Evolutionary conservation across 139 green algal genomes (phyloP), one percentile per base, ranked within the genome.

Genomic region (Chlorella vulgaris): DNA sequence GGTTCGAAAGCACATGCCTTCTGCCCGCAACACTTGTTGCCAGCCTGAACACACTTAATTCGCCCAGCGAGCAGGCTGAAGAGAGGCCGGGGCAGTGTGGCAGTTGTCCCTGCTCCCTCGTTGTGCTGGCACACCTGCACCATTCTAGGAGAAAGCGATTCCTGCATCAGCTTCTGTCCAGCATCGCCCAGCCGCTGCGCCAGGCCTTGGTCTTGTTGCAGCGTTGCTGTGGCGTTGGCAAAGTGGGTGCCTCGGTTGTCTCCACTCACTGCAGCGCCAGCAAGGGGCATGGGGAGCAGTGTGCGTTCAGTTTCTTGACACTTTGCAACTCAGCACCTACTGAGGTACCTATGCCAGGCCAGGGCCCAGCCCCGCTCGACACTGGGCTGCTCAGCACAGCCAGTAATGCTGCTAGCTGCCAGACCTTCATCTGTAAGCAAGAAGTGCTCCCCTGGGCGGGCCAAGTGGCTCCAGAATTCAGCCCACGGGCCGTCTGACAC

Each of bases 391-490:
- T n/a, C n/a, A n/a, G n/a, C 63, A 55, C 47, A 55, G 47, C 10
- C 13, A 55, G 15, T 10, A 55, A 55, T 10, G 47, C 47, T 55
- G 47, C 15, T 10, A 15, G n/a, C 47, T 15, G 47, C 13, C 24
- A 33, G 7, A 80, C 53, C 36, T 40, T 38, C 13, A 36, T 80
- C 74, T 39, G 36, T 40, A 36, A 55, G 3, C 0, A 80, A 21
- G 36, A 58, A 39, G 55, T 80, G 42, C 21, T 69, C 4, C 24
- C 55, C 74, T 2, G 28, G 36, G 18, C 13, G 28, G 26, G 69
- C 53, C 74, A 70, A 28, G 74, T 80, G 74, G 55, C 69, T 69
- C 71, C 71, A 78, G 36, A 67, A 78, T 50, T 78, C 69, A 24
- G 3, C 29, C 43, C 47, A 47, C 24, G 18, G 1, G 71, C 35